phyloP scores from a whole-genome alignment of 2,329 filamentous ascomycete genomes.

The Penicillium italicum region DNA sequence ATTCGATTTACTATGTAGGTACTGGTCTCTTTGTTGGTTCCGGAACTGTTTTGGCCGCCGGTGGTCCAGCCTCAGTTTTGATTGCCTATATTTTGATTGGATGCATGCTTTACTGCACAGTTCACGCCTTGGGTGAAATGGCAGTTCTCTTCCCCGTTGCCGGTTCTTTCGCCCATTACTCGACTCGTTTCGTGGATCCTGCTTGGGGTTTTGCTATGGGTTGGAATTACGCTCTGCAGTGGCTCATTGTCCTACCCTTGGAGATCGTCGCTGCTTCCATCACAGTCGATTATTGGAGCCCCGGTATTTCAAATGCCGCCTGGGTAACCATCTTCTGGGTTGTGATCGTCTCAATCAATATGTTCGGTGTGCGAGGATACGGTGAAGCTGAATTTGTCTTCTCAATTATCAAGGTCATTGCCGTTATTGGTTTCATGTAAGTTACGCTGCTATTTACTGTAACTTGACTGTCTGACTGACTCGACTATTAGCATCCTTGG shows the following conservation, averaged over 20 bases:
- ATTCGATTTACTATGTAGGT: constrained; percentile 43
- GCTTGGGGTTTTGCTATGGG: constrained; percentile 96
- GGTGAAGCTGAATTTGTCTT: constrained; percentile 89
- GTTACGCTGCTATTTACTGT: constrained; percentile 27
- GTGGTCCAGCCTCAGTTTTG: constrained; percentile 73
- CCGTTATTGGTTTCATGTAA: constrained; percentile 84
- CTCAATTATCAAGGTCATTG: constrained; percentile 78
- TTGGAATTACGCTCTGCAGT: constrained; percentile 90
- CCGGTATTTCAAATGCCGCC: constrained; percentile 61
- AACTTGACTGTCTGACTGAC: constrained; percentile 17
- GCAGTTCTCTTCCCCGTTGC: constrained; percentile 87
- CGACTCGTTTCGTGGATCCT: constrained; percentile 86
- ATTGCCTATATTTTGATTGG: constrained; percentile 78
- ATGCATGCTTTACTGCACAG: constrained; percentile 84
- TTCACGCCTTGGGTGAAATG: constrained; percentile 87
- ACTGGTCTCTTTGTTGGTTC: constrained; percentile 86
- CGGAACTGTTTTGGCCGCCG: constrained; percentile 64
- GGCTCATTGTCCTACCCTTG: constrained; percentile 77
- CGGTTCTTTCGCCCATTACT: constrained; percentile 88
- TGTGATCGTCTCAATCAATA: constrained; percentile 74
- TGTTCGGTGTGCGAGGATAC: constrained; percentile 84
- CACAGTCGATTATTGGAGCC: constrained; percentile 77
- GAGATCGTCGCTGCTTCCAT: constrained; percentile 85
- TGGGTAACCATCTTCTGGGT: constrained; percentile 81
- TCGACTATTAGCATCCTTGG: constrained; percentile 63